Evolutionary conservation across 306 rosid genomes (phyloP).

Genomic region (Lathyrus aphaca): DNA sequence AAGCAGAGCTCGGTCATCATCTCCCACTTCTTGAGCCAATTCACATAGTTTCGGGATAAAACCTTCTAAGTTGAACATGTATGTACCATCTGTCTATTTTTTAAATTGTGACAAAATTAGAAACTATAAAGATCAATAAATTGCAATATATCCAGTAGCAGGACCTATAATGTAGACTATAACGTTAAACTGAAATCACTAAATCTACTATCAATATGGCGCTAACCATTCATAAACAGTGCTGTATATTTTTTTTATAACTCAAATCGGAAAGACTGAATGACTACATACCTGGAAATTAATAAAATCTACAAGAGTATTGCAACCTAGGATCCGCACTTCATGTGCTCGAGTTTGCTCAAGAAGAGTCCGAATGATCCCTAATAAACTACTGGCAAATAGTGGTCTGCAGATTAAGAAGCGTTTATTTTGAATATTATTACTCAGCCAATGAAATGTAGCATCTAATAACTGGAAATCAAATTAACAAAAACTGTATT

Average conservation of each 20-base stretch:
- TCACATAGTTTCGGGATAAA: conserved; percentile 94
- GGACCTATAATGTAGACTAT: conserved; percentile 19
- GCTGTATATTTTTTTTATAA: conserved; percentile 12
- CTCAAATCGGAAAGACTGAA: conserved; percentile 38
- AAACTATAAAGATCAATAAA: conserved; percentile 11
- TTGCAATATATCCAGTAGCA: conserved; percentile 34
- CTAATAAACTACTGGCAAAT: conserved; percentile 80
- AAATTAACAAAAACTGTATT: conserved; percentile 33
- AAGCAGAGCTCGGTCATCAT: conserved; percentile 62
- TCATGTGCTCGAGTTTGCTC: conserved; percentile 76
- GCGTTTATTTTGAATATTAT: conserved; percentile 34
- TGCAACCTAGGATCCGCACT: conserved; percentile 81
- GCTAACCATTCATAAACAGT: conserved; percentile 22
- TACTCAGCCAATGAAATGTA: conserved; percentile 26
- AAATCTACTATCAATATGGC: conserved; percentile 27
- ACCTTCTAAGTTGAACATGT: conserved; percentile 97
- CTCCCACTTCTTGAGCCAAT: conserved; percentile 85
- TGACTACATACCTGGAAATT: conserved; percentile 69
- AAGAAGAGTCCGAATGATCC: conserved; percentile 74
- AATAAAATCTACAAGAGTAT: conserved; percentile 68
- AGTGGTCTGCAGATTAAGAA: conserved; percentile 76
- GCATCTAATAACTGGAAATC: conserved; percentile 8
- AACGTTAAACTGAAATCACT: conserved; percentile 25
- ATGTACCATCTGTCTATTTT: conserved; percentile 86
- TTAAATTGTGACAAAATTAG: conserved; percentile 11